Evolutionary conservation across 1,284 basidiomycete species (phyloP).

Genomic region (Cryptococcus sp.): DNA sequence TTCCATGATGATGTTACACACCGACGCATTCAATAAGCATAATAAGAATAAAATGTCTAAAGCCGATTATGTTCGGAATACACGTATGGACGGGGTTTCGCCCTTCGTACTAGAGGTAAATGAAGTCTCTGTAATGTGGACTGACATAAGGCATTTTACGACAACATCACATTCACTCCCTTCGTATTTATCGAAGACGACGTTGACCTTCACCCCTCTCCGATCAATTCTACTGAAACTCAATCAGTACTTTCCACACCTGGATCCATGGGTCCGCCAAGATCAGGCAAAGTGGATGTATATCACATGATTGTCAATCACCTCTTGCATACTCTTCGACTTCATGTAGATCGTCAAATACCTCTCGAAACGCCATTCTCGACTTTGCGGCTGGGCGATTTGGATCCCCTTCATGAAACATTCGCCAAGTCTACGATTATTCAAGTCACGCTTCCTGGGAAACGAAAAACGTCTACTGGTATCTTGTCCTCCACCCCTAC

Average conservation of each 20-base stretch:
- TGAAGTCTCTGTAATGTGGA: neutral
- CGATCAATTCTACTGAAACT: slow-evolving; percentile 49
- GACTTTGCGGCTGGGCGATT: slow-evolving; percentile 62
- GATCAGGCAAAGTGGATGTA: slow-evolving; percentile 73
- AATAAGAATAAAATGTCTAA: slow-evolving; percentile 98
- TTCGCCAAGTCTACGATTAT: slow-evolving; percentile 71
- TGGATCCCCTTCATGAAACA: slow-evolving; percentile 61
- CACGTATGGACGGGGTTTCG: slow-evolving; percentile 76
- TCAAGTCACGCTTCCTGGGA: slow-evolving; percentile 22
- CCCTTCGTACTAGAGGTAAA: slow-evolving; percentile 78
- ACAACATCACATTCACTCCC: slow-evolving; percentile 90
- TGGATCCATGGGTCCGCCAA: slow-evolving; percentile 40
- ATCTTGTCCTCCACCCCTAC: slow-evolving; percentile 1
- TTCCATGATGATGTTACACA: slow-evolving; percentile 98
- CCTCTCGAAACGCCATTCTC: slow-evolving; percentile 68
- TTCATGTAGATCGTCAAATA: slow-evolving; percentile 65
- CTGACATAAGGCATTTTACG: slow-evolving; percentile 76
- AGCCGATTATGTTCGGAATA: slow-evolving; percentile 86
- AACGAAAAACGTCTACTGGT: slow-evolving; percentile 16
- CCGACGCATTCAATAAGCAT: slow-evolving; percentile 95
- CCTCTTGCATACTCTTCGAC: slow-evolving; percentile 66
- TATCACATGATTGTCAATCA: slow-evolving; percentile 84
- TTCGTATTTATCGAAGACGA: slow-evolving; percentile 96
- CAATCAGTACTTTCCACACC: slow-evolving; percentile 50
- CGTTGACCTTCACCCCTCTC: slow-evolving; percentile 55